phyloP scores from a whole-genome alignment of 1,284 basidiomycete genomes.

The Cystobasidium sp. region DNA sequence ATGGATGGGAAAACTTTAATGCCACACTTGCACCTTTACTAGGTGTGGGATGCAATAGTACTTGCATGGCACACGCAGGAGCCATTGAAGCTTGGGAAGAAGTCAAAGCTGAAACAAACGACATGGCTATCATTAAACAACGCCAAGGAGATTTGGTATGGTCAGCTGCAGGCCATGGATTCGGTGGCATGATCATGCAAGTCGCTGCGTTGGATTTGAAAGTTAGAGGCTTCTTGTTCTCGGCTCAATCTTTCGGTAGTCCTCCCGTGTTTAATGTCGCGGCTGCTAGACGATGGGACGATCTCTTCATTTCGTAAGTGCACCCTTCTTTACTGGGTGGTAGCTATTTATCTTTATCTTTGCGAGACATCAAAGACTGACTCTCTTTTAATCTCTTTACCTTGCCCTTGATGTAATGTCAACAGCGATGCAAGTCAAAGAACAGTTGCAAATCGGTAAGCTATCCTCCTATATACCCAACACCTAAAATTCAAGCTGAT shows the following conservation, averaged over 20 bases:
- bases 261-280: slow-evolving; percentile 44
- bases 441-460: slow-evolving; percentile 40
- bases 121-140: slow-evolving; percentile 35
- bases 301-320: slow-evolving; percentile 23
- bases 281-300: slow-evolving; percentile 30
- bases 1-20: slow-evolving; percentile 46
- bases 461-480: neutral
- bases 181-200: slow-evolving; percentile 44
- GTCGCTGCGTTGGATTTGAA: slow-evolving; percentile 45
- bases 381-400: neutral
- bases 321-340: neutral
- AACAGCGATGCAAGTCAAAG: slow-evolving; percentile 33
- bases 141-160: slow-evolving; percentile 30
- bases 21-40: slow-evolving; percentile 36
- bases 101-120: slow-evolving; percentile 42
- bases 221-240: slow-evolving; percentile 27
- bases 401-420: neutral
- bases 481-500: too few relatives aligned
- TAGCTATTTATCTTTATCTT: too few relatives aligned
- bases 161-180: slow-evolving; percentile 41
- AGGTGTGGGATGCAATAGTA: slow-evolving; percentile 37
- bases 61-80: slow-evolving; percentile 43
- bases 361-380: too few relatives aligned
- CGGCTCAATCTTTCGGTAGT: slow-evolving; percentile 43
- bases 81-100: slow-evolving; percentile 45